phyloP scores from a whole-genome alignment of 2,329 filamentous ascomycete genomes.

The Colletotrichum lentis region DNA sequence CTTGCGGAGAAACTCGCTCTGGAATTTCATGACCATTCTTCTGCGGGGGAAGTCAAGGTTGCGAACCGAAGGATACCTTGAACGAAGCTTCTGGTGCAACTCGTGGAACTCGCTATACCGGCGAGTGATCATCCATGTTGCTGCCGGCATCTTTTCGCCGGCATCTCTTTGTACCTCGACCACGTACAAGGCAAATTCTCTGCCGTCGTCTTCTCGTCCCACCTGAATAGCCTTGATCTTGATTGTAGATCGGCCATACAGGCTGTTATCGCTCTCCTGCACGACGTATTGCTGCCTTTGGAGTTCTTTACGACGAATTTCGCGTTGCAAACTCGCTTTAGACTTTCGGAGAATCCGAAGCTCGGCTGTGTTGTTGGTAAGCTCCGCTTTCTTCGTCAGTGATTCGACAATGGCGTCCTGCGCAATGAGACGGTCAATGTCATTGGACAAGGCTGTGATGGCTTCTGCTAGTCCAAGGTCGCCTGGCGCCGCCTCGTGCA shows the following conservation, averaged over 20 bases:
- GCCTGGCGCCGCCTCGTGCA: conserved; percentile 92
- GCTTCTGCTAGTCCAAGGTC: conserved; percentile 94
- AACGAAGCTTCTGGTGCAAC: conserved; percentile 86
- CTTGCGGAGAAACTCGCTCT: conserved; percentile 94
- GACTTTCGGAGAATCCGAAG: conserved; percentile 91
- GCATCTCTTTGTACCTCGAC: conserved; percentile 90
- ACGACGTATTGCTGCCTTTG: conserved; percentile 97
- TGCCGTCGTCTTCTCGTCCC: conserved; percentile 88
- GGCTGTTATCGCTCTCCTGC: conserved; percentile 96
- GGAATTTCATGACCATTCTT: conserved; percentile 93
- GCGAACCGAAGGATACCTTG: conserved; percentile 85
- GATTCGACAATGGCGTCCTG: conserved; percentile 94
- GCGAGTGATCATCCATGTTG: conserved; percentile 89
- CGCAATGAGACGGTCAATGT: conserved; percentile 86
- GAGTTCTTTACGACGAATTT: conserved; percentile 92
- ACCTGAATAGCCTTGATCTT: conserved; percentile 93
- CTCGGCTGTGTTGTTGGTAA: conserved; percentile 96
- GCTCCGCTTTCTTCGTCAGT: conserved; percentile 88
- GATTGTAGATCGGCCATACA: conserved; percentile 90
- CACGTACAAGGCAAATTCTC: conserved; percentile 92
- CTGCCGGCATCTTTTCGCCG: conserved; percentile 95
- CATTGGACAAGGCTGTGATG: conserved; percentile 84
- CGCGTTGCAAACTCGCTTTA: conserved; percentile 88
- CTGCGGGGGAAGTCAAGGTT: conserved; percentile 91
- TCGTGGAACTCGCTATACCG: conserved; percentile 98